phyloP scores from a whole-genome alignment of 2,329 filamentous ascomycete genomes.

The Coniochaeta ligniaria region DNA sequence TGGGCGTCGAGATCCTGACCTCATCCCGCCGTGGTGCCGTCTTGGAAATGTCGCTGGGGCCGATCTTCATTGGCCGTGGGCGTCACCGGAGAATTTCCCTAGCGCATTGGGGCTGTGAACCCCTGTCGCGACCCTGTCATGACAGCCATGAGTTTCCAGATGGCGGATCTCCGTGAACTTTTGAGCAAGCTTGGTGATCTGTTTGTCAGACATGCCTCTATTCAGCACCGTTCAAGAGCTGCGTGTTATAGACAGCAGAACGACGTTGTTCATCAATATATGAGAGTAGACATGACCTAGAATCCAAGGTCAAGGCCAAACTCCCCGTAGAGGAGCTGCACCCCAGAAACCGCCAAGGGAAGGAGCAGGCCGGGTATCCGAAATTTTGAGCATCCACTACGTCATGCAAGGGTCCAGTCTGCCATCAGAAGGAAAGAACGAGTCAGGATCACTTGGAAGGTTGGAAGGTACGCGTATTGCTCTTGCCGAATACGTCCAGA shows the following conservation, averaged over 20 bases:
- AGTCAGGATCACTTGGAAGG: no score
- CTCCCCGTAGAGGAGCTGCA: no score
- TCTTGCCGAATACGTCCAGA: no score
- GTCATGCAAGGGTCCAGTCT: neutral
- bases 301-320: no score
- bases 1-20: neutral
- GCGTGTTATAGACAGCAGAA: no score
- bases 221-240: no score
- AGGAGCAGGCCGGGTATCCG: neutral
- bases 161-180: neutral
- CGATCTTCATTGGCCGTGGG: neutral
- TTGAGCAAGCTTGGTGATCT: neutral
- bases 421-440: neutral
- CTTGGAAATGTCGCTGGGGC: neutral
- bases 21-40: neutral
- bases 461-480: no score
- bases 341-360: no score
- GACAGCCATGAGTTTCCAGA: neutral
- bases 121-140: neutral
- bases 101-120: neutral
- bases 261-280: no score
- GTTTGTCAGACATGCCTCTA: no score
- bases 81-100: neutral
- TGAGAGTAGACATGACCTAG: no score
- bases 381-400: neutral